A percentile compares a stretch with the other conserved stretches of the same genome.
Evolutionary conservation across 176 grass and related monocot species (phyloP).

Genomic region (Bromus sterilis): DNA sequence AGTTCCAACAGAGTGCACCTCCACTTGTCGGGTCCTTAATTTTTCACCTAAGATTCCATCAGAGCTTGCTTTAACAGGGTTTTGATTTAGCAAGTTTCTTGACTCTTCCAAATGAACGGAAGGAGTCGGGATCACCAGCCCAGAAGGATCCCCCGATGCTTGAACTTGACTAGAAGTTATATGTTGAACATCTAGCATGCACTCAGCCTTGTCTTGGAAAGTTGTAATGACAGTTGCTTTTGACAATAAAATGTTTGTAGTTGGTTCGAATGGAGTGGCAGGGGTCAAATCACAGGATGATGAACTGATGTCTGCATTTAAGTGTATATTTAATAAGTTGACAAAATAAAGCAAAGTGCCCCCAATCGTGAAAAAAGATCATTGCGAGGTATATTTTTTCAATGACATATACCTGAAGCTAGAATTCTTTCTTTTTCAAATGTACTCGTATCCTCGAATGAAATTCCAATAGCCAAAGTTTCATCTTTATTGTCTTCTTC

Average conservation of each 20-base stretch:
- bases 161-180: conserved; percentile 19
- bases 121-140: not conserved
- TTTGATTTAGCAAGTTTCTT: conserved; percentile 13
- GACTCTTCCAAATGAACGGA: not conserved
- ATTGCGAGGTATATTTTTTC: not conserved
- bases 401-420: conserved; percentile 45
- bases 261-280: conserved; percentile 14
- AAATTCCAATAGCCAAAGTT: conserved; percentile 25
- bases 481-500: conserved; percentile 15
- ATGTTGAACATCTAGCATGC: conserved; percentile 9
- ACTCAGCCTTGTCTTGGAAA: conserved; percentile 46
- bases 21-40: conserved; percentile 20
- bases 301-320: conserved; percentile 33
- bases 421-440: conserved; percentile 16
- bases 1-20: conserved; percentile 15
- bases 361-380: not conserved
- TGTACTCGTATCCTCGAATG: conserved; percentile 25
- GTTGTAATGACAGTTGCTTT: conserved; percentile 29
- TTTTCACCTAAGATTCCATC: conserved; percentile 15
- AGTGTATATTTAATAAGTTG: conserved; percentile 14
- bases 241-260: conserved; percentile 24
- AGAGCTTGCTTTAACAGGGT: conserved; percentile 14
- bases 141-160: conserved; percentile 21
- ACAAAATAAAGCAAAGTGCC: not conserved
- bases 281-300: conserved; percentile 1